phyloP scores from a whole-genome alignment of 192 early-diverging fungal genomes.

The Haplosporangium gracile region DNA sequence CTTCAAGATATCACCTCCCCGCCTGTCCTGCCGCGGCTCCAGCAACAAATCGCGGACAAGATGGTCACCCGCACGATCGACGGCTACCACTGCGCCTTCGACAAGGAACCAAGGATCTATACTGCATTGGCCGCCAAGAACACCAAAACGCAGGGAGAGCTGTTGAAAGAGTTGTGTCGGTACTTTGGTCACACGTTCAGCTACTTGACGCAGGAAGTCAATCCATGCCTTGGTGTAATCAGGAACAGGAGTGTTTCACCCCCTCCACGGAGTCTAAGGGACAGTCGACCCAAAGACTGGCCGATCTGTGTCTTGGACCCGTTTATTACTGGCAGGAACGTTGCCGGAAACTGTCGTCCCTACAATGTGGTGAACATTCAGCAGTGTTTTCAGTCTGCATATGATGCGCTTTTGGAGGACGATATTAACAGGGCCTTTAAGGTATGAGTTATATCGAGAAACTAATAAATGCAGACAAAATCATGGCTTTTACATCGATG shows the following conservation, averaged over 20 bases:
- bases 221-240: neutral
- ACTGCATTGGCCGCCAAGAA: neutral
- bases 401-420: too few relatives aligned
- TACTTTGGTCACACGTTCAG: slow-evolving; percentile 4
- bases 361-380: too few relatives aligned
- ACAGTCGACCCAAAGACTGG: neutral
- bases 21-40: neutral
- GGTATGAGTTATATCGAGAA: too few relatives aligned
- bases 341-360: neutral
- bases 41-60: neutral
- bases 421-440: too few relatives aligned
- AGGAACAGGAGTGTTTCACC: neutral
- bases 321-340: slow-evolving; percentile 3
- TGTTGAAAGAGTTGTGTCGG: neutral
- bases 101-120: neutral
- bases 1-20: neutral
- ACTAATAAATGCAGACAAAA: too few relatives aligned
- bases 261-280: too few relatives aligned
- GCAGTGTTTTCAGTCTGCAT: too few relatives aligned
- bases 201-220: neutral
- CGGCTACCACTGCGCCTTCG: neutral
- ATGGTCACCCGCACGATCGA: neutral
- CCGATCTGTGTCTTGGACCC: slow-evolving; percentile 4
- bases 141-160: neutral
- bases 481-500: too few relatives aligned